Conservation (phyloP, 257 asterid species). For the Primulina huaijiensis region DNA sequence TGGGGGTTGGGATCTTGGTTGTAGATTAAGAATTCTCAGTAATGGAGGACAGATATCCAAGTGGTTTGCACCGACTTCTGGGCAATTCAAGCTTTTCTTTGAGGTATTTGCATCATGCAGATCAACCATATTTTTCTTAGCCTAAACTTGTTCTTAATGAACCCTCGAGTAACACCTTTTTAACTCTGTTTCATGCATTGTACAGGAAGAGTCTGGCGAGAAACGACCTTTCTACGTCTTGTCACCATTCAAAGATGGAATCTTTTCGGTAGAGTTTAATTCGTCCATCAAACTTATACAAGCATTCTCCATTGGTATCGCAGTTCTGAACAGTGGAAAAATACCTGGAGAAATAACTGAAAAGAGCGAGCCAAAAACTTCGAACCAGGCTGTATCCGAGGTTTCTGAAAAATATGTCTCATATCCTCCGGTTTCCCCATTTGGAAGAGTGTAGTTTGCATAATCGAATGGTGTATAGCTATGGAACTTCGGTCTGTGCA, state of each 20-base stretch:
- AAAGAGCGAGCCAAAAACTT: slow-evolving; percentile 22
- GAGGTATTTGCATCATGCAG: slow-evolving; percentile 40
- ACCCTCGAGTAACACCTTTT: no score
- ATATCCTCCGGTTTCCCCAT: slow-evolving; percentile 47
- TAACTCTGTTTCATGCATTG: not conserved
- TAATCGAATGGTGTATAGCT: no score
- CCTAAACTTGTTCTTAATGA: not conserved
- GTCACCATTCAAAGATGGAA: slow-evolving; percentile 58
- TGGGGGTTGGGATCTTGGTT: slow-evolving; percentile 93
- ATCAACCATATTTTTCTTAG: not conserved
- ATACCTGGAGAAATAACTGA: slow-evolving; percentile 29
- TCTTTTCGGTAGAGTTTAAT: slow-evolving; percentile 58
- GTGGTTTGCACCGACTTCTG: slow-evolving; percentile 27
- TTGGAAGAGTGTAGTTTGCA: slow-evolving; percentile 42
- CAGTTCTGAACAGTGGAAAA: slow-evolving; percentile 40
- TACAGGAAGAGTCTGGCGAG: slow-evolving; percentile 48
- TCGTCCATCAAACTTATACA: slow-evolving; percentile 55
- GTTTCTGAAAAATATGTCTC: slow-evolving; percentile 38
- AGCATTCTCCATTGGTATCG: slow-evolving; percentile 65
- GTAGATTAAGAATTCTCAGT: slow-evolving; percentile 47
- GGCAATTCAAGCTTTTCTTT: slow-evolving; percentile 48
- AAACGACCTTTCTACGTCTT: slow-evolving; percentile 38
- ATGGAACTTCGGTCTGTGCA: no score
- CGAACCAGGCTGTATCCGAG: slow-evolving; percentile 25
- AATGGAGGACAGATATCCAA: slow-evolving; percentile 22